phyloP scores from a whole-genome alignment of 169 alveolate species.

The Cryptosporidium parvum region DNA sequence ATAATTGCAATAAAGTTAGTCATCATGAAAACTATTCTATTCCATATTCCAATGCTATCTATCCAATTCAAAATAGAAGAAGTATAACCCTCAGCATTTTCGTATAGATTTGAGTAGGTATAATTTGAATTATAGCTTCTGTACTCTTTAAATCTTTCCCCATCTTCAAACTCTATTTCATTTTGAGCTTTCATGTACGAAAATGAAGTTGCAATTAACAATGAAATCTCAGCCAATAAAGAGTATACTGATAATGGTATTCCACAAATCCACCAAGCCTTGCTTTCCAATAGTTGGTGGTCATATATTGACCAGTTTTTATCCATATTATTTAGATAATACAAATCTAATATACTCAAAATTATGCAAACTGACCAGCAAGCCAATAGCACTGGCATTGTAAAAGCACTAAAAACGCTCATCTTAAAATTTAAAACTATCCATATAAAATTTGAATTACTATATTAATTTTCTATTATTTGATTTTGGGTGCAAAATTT shows the following conservation, averaged over 20 bases:
- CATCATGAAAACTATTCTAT: conserved; percentile 52
- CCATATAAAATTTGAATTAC: neutral
- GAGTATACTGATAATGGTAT: conserved; percentile 52
- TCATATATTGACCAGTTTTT: conserved; percentile 46
- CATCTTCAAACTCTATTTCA: conserved; percentile 32
- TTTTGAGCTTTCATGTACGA: conserved; percentile 12
- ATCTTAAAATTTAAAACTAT: conserved; percentile 25
- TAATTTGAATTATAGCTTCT: conserved; percentile 34
- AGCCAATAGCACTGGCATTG: conserved; percentile 19
- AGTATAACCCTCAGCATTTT: conserved; percentile 21
- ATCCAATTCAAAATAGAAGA: conserved; percentile 41
- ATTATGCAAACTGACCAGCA: conserved; percentile 40
- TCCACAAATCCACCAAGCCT: conserved; percentile 70
- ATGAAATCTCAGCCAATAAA: conserved; percentile 32
- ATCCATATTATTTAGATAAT: conserved; percentile 32
- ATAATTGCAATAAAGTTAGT: conserved; percentile 18
- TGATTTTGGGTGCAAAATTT: conserved; percentile 52
- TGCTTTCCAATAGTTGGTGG: conserved; percentile 36
- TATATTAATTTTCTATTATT: neutral
- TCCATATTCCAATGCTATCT: conserved; percentile 59
- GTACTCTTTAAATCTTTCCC: conserved; percentile 23
- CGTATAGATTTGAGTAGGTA: conserved; percentile 31
- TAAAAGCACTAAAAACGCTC: conserved; percentile 24
- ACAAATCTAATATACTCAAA: conserved; percentile 46
- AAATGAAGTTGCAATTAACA: conserved; percentile 26